phyloP scores from a whole-genome alignment of 1,284 basidiomycete genomes.

The Pascua guehoae region DNA sequence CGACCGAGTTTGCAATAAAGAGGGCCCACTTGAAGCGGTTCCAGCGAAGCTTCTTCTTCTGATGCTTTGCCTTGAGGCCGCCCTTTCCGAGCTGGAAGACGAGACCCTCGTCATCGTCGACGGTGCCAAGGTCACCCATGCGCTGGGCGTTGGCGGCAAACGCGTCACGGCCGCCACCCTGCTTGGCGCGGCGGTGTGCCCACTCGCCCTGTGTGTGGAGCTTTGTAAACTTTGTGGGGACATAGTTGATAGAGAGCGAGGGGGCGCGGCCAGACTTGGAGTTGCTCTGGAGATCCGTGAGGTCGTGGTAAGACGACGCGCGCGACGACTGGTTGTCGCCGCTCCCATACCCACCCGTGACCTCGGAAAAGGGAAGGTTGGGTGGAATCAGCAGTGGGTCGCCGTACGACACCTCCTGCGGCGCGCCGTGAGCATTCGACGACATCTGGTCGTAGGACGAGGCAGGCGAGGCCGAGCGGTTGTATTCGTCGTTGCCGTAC shows the following conservation, averaged over 20 bases:
- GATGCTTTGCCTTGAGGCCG: conserved; percentile 45
- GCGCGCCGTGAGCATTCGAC: conserved; percentile 15
- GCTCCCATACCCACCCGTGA: conserved; percentile 14
- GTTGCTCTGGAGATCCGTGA: conserved; percentile 15
- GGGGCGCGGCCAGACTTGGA: conserved; percentile 26
- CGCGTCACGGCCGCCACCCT: conserved; percentile 62
- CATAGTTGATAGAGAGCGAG: conserved; percentile 58
- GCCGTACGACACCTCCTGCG: conserved; percentile 25
- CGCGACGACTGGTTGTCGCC: conserved; percentile 14
- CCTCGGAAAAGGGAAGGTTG: conserved; percentile 27
- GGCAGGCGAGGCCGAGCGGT: conserved; percentile 8
- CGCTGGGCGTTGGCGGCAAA: conserved; percentile 49
- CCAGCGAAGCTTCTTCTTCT: conserved; percentile 57
- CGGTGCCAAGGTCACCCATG: conserved; percentile 57
- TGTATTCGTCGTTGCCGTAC: conserved; percentile 1
- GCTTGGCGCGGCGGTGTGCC: conserved; percentile 49
- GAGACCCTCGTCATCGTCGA: conserved; percentile 59
- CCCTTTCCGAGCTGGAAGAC: conserved; percentile 48
- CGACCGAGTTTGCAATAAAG: conserved; percentile 57
- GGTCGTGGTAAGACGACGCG: conserved; percentile 21
- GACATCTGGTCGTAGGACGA: conserved; percentile 15
- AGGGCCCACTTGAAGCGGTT: conserved; percentile 68
- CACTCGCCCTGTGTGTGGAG: conserved; percentile 51
- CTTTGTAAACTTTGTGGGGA: conserved; percentile 62
- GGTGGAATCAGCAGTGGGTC: conserved; percentile 31